Evolutionary conservation across 2,329 filamentous ascomycete species (phyloP).

Genomic region (Penicillium nordicum): DNA sequence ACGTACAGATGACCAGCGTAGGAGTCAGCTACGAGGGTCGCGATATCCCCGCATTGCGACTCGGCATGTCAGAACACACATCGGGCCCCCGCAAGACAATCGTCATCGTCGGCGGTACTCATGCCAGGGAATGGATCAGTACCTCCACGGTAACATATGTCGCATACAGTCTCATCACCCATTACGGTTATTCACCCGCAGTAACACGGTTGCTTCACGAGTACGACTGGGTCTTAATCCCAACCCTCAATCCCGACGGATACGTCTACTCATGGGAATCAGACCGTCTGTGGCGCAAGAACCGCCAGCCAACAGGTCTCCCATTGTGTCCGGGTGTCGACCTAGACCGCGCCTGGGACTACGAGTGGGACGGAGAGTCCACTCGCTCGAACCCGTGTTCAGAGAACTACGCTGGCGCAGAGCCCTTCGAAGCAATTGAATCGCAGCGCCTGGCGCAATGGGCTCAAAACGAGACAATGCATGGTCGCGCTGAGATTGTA

Average conservation of each 20-base stretch:
- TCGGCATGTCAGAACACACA: slow-evolving; percentile 57
- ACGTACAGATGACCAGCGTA: slow-evolving; percentile 69
- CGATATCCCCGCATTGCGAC: slow-evolving; percentile 75
- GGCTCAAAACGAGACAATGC: slow-evolving; percentile 72
- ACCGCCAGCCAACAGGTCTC: slow-evolving; percentile 73
- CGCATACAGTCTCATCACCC: slow-evolving; percentile 81
- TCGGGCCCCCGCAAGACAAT: slow-evolving; percentile 66
- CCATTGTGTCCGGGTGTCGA: slow-evolving; percentile 85
- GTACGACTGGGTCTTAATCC: slow-evolving; percentile 86
- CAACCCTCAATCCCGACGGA: slow-evolving; percentile 87
- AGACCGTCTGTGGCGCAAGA: slow-evolving; percentile 94
- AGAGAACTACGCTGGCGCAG: slow-evolving; percentile 80
- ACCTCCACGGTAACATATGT: slow-evolving; percentile 87
- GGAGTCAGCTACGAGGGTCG: slow-evolving; percentile 87
- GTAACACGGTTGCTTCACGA: slow-evolving; percentile 76
- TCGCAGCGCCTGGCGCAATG: slow-evolving; percentile 72
- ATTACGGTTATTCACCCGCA: slow-evolving; percentile 67
- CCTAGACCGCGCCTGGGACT: slow-evolving; percentile 81
- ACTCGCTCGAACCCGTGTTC: slow-evolving; percentile 78
- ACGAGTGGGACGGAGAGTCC: slow-evolving; percentile 71
- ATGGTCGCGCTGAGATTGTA: slow-evolving; percentile 71
- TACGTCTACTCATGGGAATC: slow-evolving; percentile 91
- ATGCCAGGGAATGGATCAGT: slow-evolving; percentile 95
- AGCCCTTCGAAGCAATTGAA: slow-evolving; percentile 80
- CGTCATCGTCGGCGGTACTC: slow-evolving; percentile 78